Conservation (phyloP, 129 eudicot species). For the Glebionis coronaria region DNA sequence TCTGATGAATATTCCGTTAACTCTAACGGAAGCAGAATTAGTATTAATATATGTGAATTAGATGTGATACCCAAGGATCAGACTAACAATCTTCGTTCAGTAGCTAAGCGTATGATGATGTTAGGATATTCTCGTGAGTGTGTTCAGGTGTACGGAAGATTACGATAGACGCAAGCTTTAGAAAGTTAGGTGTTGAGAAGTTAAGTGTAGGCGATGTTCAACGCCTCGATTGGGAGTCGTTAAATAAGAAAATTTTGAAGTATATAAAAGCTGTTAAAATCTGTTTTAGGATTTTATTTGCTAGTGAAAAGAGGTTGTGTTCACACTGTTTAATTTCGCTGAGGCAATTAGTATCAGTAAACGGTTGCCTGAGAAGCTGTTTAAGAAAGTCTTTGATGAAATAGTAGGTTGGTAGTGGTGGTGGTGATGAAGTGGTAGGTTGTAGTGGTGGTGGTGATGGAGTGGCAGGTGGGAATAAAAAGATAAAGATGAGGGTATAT, state of each 20-base stretch:
- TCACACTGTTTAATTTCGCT: slow-evolving; percentile 63
- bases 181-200: slow-evolving; percentile 48
- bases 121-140: slow-evolving; percentile 59
- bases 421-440: too few relatives aligned
- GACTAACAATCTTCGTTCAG: slow-evolving; percentile 48
- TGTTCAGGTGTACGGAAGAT: slow-evolving; percentile 54
- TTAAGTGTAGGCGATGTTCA: too few relatives aligned
- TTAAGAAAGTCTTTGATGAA: too few relatives aligned
- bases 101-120: too few relatives aligned
- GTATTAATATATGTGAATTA: too few relatives aligned
- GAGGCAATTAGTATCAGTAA: slow-evolving; percentile 68
- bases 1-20: too few relatives aligned
- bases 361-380: slow-evolving; percentile 80
- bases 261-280: slow-evolving; percentile 63
- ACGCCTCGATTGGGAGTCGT: too few relatives aligned
- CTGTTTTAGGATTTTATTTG: slow-evolving; percentile 50
- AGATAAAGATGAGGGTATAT: too few relatives aligned
- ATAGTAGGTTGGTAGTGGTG: too few relatives aligned
- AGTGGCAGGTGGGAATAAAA: too few relatives aligned
- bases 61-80: slow-evolving; percentile 54
- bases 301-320: slow-evolving; percentile 45
- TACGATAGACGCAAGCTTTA: slow-evolving; percentile 40
- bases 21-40: too few relatives aligned
- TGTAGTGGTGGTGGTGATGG: too few relatives aligned
- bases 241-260: slow-evolving; percentile 49